Conservation (phyloP, 352 stramenopile species). For the Globisporangium sylvaticum region DNA sequence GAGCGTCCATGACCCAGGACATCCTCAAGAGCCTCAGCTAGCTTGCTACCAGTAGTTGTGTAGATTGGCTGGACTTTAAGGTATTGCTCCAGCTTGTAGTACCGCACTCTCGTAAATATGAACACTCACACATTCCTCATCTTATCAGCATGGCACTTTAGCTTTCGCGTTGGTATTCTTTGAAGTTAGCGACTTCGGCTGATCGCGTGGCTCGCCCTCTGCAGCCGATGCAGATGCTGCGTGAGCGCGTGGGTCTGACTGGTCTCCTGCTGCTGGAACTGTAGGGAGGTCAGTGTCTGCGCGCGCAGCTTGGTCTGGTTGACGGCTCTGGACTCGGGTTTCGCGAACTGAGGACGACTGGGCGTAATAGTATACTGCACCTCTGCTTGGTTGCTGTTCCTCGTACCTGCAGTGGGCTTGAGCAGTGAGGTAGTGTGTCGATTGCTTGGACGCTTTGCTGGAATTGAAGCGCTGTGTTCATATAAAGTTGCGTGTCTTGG, state of each 20-base stretch:
- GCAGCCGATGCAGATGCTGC: conserved; percentile 27
- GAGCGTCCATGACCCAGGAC: conserved; percentile 23
- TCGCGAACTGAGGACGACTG: background rate
- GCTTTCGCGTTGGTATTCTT: too few species aligned
- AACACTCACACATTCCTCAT: conserved; percentile 8
- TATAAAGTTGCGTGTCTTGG: background rate
- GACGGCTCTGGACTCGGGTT: background rate
- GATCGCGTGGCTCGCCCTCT: conserved; percentile 13
- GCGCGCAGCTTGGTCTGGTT: conserved; percentile 25
- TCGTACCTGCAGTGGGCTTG: background rate
- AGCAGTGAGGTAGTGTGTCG: background rate
- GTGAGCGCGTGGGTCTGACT: conserved; percentile 14
- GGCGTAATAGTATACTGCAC: background rate
- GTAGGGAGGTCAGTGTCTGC: conserved; percentile 18
- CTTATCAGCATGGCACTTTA: conserved; percentile 4
- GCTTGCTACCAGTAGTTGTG: conserved; percentile 4
- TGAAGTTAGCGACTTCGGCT: conserved; percentile 26
- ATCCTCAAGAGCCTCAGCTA: conserved; percentile 14
- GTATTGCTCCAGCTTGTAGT: background rate
- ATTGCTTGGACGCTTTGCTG: background rate
- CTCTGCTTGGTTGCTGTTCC: conserved; percentile 14
- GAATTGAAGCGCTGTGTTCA: background rate
- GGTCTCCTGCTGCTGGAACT: conserved; percentile 11
- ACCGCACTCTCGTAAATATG: conserved; percentile 2
- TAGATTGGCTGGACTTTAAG: conserved; percentile 19